These are phyloP conservation scores for Plasmodium coatneyi DNA, from an alignment of 169 alveolate species.

Conservation along the genomic window DNA sequence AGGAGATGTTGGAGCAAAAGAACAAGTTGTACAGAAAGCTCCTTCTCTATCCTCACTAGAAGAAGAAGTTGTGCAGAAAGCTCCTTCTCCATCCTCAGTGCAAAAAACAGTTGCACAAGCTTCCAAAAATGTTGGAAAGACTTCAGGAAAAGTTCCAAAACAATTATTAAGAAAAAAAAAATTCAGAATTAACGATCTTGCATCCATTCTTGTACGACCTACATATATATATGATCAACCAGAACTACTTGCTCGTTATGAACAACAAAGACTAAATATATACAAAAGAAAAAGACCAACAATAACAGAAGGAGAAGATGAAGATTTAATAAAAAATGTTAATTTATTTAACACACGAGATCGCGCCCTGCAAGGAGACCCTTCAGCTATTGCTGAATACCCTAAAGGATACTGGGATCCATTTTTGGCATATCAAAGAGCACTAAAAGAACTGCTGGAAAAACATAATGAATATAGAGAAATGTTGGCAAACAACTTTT, in stretches of 20 bases:
- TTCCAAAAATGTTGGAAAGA: no score
- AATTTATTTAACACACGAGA: neutral
- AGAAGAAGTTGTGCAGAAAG: neutral
- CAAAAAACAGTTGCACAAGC: neutral
- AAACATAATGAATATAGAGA: neutral
- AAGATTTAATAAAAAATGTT: neutral
- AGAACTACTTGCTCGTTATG: no score
- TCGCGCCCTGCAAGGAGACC: neutral
- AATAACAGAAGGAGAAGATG: neutral
- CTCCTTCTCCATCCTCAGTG: neutral
- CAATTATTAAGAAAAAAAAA: no score
- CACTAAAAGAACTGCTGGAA: neutral
- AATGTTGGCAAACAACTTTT: neutral
- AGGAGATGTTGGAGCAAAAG: no score
- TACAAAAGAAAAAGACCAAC: neutral
- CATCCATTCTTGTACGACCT: no score
- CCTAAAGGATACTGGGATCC: neutral
- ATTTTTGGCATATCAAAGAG: neutral
- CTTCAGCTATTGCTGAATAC: neutral
- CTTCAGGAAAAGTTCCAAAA: no score
- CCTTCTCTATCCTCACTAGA: no score
- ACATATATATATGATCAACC: no score
- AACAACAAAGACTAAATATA: no score
- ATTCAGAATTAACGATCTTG: no score
- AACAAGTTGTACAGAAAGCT: no score